phyloP scores from a whole-genome alignment of 139 green algal genomes.

The Chlorella sp. region DNA sequence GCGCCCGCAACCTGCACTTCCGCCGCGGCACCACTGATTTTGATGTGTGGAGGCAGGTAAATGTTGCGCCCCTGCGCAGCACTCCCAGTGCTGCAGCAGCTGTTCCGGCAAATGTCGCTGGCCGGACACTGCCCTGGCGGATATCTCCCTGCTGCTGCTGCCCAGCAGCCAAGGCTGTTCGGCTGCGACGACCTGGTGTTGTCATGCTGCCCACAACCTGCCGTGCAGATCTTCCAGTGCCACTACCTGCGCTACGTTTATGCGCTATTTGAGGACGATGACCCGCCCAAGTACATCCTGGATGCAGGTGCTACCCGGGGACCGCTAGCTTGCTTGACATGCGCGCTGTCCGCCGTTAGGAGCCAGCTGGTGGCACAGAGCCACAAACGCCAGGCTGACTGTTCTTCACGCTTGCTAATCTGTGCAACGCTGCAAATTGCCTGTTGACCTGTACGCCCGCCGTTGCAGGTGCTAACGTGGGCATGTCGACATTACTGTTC shows the following conservation, averaged over 20 bases:
- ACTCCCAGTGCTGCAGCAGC: no score
- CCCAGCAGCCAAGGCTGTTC: no score
- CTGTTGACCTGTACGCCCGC: neutral
- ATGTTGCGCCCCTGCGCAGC: neutral
- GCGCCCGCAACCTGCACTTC: neutral
- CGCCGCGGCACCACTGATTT: conserved; percentile 10
- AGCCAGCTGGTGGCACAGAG: no score
- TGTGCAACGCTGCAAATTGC: no score
- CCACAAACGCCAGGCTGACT: neutral
- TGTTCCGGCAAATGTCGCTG: no score
- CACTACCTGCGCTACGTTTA: conserved; percentile 27
- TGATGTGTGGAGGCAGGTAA: conserved; percentile 16
- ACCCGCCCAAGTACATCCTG: conserved; percentile 17
- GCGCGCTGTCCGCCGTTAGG: no score
- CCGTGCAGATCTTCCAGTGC: conserved; percentile 21
- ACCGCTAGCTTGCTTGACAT: neutral
- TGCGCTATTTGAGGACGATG: neutral
- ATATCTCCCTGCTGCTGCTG: no score
- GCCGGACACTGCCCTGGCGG: no score
- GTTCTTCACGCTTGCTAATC: no score
- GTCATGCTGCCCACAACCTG: no score
- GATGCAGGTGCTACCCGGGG: neutral
- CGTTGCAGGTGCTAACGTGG: conserved; percentile 26
- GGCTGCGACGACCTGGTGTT: no score
- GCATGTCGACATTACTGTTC: conserved; percentile 36